phyloP scores from a whole-genome alignment of 2,329 filamentous ascomycete genomes.

The Periconia sp. region DNA sequence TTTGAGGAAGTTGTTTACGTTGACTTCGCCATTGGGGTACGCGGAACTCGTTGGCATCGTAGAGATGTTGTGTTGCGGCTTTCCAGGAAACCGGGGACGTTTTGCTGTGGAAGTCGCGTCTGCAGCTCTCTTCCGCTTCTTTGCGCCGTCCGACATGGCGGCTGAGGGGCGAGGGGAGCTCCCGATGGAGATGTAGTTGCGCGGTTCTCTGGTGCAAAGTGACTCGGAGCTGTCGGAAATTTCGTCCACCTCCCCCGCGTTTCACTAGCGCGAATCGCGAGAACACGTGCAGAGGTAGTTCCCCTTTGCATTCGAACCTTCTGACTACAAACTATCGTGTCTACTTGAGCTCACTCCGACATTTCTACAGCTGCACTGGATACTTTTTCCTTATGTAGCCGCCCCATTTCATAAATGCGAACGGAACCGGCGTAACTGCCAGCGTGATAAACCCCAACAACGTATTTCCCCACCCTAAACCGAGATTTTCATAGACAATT shows the following conservation, averaged over 20 bases:
- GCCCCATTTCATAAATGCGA: slow-evolving; percentile 49
- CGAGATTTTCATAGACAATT: slow-evolving; percentile 61
- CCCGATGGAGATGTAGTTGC: neutral
- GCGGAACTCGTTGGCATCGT: slow-evolving; percentile 52
- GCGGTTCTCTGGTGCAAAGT: neutral
- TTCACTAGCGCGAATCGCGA: slow-evolving; percentile 10
- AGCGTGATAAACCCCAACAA: slow-evolving; percentile 57
- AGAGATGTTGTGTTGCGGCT: slow-evolving; percentile 35
- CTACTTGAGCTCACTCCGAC: too few species aligned
- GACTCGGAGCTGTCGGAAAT: neutral
- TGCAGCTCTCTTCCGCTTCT: slow-evolving; percentile 21
- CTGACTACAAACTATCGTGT: too few species aligned
- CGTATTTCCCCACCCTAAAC: slow-evolving; percentile 63
- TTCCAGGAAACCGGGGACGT: slow-evolving; percentile 34
- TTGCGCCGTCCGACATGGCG: slow-evolving; percentile 19
- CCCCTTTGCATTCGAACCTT: too few species aligned
- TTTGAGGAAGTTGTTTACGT: slow-evolving; percentile 82
- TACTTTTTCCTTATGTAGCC: slow-evolving; percentile 46
- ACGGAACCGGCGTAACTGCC: slow-evolving; percentile 47
- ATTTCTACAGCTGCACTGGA: slow-evolving; percentile 13
- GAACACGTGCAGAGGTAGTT: slow-evolving; percentile 10
- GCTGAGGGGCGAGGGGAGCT: neutral
- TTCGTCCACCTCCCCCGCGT: slow-evolving; percentile 7
- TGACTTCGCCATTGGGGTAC: slow-evolving; percentile 75
- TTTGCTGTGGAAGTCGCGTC: slow-evolving; percentile 12